Evolutionary conservation across 371 early-diverging fungal species (phyloP).

Genomic region (Mucor sp.): DNA sequence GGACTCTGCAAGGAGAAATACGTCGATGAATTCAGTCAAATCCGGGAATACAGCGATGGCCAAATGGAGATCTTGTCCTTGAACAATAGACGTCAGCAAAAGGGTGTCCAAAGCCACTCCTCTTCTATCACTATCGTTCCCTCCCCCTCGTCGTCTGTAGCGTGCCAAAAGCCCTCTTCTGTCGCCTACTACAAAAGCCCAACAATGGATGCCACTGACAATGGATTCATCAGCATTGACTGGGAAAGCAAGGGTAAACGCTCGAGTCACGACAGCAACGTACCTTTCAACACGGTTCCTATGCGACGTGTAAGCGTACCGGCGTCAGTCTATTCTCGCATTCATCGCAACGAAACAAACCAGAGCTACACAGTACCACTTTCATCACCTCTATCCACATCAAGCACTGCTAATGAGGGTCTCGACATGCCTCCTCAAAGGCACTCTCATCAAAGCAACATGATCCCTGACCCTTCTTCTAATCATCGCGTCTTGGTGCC

Average conservation of each 20-base stretch:
- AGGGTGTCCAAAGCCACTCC: background rate
- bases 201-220: background rate
- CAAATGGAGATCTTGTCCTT: background rate
- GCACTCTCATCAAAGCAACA: background rate
- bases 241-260: background rate
- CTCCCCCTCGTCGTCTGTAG: background rate
- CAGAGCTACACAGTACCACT: background rate
- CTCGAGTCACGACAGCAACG: background rate
- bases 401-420: background rate
- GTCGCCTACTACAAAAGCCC: background rate
- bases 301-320: slow-evolving; percentile 6
- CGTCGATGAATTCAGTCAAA: background rate
- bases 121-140: background rate
- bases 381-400: background rate
- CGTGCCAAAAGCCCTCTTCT: background rate
- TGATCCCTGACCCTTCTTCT: background rate
- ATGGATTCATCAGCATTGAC: background rate
- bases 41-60: background rate
- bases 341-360: background rate
- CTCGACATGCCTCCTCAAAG: background rate
- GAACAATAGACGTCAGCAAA: background rate
- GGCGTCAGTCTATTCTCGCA: background rate
- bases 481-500: background rate
- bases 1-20: background rate
- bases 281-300: background rate